A percentile compares a stretch with the other conserved stretches of the same genome.
phyloP scores from a whole-genome alignment of 345 rosid genomes.

The Eucalyptus sp. region DNA sequence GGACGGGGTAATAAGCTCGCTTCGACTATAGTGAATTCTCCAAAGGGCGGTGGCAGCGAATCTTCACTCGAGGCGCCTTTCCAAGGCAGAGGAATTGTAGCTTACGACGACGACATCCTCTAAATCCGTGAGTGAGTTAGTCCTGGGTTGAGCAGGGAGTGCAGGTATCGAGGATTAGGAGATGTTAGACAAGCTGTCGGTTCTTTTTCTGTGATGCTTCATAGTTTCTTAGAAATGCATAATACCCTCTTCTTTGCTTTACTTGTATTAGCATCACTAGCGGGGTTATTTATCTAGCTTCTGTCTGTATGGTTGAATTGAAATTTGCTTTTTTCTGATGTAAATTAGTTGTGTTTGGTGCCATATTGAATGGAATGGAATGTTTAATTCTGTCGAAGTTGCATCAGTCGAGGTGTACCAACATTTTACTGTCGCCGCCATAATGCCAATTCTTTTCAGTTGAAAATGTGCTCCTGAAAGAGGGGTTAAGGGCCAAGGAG shows the following conservation, averaged over 20 bases:
- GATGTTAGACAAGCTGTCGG: neutral
- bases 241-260: neutral
- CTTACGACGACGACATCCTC: slow-evolving; percentile 77
- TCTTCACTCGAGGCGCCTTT: slow-evolving; percentile 20
- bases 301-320: neutral
- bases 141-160: neutral
- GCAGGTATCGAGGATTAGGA: neutral
- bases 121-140: neutral
- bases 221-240: neutral
- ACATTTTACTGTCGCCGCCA: neutral
- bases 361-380: neutral
- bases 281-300: neutral
- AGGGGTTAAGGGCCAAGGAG: neutral
- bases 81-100: slow-evolving; percentile 54
- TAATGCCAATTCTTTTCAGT: neutral
- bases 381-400: neutral
- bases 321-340: neutral
- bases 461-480: neutral
- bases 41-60: neutral
- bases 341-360: neutral
- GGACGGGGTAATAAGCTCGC: slow-evolving; percentile 72
- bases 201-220: neutral
- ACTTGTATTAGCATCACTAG: neutral
- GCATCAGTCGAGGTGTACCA: neutral
- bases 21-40: slow-evolving; percentile 57